Evolutionary conservation across 2,329 filamentous ascomycete species (phyloP), one percentile per base, ranked within the genome.

Genomic region (Diaporthe capsici): DNA sequence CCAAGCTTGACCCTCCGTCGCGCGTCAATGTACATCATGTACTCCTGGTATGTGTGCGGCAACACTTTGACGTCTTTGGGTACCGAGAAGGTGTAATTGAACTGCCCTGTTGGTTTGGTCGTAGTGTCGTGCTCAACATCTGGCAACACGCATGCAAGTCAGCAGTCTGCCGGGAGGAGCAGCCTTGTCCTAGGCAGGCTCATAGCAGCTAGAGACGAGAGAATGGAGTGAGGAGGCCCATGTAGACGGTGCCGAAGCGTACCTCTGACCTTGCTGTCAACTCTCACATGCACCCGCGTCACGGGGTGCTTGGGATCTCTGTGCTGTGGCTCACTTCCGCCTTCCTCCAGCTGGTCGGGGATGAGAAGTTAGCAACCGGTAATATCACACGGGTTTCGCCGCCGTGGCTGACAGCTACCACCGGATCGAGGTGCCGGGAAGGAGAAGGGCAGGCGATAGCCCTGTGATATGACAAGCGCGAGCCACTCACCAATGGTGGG

Each of bases 211-310:
- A 2, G 39, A 22, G 7, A n/a, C 25, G 39, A 17, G 39, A 2
- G 12, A 6, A 47, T 25, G 20, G 22, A 20, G 3, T 25, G 8
- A 10, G 47, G 28, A 13, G 28, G 12, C 10, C 31, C 15, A 17
- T 39, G 63, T 68, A 37, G 22, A 39, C 2, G 34, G 15, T 65
- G 39, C 31, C 31, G 22, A 37, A 51, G 31, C 63, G 34, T 75
- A 71, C 75, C 49, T 76, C 92, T 86, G 20, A 95, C 93, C 81
- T 93, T 94, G 47, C 91, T 92, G 81, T 94, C 92, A 20, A 95
- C 92, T 10, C 93, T 89, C 13, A 95, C 90, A 80, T 94, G 93
- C 13, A 95, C 89, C 60, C 92, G 88, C 3, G 84, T 86, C 37
- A 83, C 71, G 2, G 83, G 83, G 1, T 79, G 78, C 8, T 76